These are phyloP conservation scores for Mycotypha africana DNA, from an alignment of 371 early-diverging fungal genomes.

Conservation along the genomic window DNA sequence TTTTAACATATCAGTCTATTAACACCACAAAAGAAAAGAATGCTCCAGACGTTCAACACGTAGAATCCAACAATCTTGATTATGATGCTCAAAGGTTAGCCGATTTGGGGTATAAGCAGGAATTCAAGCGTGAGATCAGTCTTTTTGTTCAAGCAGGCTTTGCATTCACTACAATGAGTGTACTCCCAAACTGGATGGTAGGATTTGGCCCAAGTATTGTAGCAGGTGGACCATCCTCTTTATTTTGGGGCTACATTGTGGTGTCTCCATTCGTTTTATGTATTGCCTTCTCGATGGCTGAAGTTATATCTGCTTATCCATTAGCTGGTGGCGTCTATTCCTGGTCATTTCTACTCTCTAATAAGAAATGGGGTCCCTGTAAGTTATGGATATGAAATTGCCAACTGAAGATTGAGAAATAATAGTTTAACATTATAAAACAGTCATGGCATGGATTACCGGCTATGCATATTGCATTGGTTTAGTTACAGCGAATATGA, in stretches of 20 bases:
- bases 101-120: conserved; percentile 39
- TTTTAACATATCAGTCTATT: too few species aligned
- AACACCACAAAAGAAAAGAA: too few species aligned
- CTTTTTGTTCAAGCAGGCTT: conserved; percentile 30
- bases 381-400: too few species aligned
- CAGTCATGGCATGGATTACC: conserved; percentile 36
- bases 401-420: too few species aligned
- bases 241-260: conserved; percentile 37
- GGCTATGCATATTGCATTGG: conserved; percentile 33
- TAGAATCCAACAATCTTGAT: conserved; percentile 17
- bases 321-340: conserved; percentile 31
- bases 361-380: conserved; percentile 36
- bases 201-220: conserved; percentile 26
- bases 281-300: conserved; percentile 33
- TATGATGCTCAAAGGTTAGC: conserved; percentile 28
- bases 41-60: too few species aligned
- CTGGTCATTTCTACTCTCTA: conserved; percentile 33
- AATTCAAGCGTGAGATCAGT: conserved; percentile 36
- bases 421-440: background rate
- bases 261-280: conserved; percentile 31
- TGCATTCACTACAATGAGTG: conserved; percentile 30
- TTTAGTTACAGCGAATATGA: conserved; percentile 21
- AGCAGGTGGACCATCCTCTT: conserved; percentile 32
- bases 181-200: conserved; percentile 32
- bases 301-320: conserved; percentile 34